Percentiles rank a stretch among this genome's conserved stretches.
Evolutionary conservation across 2,329 filamentous ascomycete species (phyloP).

Genomic region (Cercospora sp.): DNA sequence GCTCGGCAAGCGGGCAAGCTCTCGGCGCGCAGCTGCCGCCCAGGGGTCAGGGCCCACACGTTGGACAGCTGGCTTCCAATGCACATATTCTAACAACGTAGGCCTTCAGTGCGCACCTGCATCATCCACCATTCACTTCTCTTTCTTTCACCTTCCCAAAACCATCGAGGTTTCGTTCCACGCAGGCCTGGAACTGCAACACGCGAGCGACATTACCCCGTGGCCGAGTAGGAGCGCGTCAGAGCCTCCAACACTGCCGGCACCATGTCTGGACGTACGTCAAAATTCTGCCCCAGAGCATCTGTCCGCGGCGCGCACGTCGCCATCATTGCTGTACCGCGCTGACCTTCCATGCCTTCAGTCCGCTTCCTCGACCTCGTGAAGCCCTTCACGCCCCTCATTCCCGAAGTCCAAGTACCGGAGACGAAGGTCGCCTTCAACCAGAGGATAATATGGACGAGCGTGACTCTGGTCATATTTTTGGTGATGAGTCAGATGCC

Average conservation of each 20-base stretch:
- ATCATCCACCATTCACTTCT: constrained; percentile 14
- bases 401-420: constrained; percentile 97
- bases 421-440: constrained; percentile 99
- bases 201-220: not conserved
- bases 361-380: constrained; percentile 99
- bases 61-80: constrained; percentile 1
- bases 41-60: not conserved
- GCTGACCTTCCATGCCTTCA: constrained; percentile 45
- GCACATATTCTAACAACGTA: not conserved
- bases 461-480: constrained; percentile 87
- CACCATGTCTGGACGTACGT: constrained; percentile 26
- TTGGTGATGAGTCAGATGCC: constrained; percentile 99
- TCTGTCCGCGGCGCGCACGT: not conserved
- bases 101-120: not conserved
- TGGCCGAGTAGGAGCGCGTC: constrained; percentile 11
- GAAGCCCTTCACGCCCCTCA: constrained; percentile 99
- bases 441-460: constrained; percentile 64
- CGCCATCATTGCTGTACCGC: not conserved
- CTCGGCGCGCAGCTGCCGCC: not conserved
- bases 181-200: not conserved
- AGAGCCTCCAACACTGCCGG: constrained; percentile 14
- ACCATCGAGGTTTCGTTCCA: not conserved
- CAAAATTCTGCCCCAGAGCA: constrained; percentile 6
- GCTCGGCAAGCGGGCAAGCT: not conserved
- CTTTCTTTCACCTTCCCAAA: constrained; percentile 3